A percentile compares a stretch with the other conserved stretches of the same genome.
Conservation (phyloP, 495 filamentous ascomycete species). For the Annulohypoxylon bovei region DNA sequence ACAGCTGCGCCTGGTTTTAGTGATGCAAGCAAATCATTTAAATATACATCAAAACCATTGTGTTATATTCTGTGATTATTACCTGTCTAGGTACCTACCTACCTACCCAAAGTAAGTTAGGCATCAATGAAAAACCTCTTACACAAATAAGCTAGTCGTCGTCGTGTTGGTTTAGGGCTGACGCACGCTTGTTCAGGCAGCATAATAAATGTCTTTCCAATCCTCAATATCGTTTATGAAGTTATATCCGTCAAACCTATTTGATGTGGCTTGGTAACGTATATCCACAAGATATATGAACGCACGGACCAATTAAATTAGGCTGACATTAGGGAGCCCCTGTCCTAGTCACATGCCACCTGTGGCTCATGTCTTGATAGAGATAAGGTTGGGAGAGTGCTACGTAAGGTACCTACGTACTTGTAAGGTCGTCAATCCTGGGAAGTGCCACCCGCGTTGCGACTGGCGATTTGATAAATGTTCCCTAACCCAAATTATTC, state of each 20-base stretch:
- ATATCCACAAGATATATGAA: background rate
- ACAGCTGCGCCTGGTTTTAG: background rate
- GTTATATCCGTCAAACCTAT: background rate
- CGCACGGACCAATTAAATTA: constrained; percentile 15
- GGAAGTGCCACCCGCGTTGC: constrained; percentile 40
- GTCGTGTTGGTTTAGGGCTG: constrained; percentile 18
- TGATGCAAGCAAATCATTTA: constrained; percentile 3
- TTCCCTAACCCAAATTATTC: constrained; percentile 32
- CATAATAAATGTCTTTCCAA: constrained; percentile 25
- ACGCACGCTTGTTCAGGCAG: constrained; percentile 35
- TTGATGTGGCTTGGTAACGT: constrained; percentile 8
- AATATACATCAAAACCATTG: background rate
- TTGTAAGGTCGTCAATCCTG: constrained; percentile 21
- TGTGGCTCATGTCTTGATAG: constrained; percentile 35
- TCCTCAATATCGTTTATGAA: background rate
- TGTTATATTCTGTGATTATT: background rate
- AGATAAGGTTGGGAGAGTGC: constrained; percentile 18
- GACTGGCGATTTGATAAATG: constrained; percentile 34
- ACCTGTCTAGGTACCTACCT: background rate
- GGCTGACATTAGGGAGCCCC: constrained; percentile 13
- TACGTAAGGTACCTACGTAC: constrained; percentile 25
- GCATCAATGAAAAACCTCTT: constrained; percentile 5
- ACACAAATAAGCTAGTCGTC: constrained; percentile 17
- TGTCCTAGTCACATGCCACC: constrained; percentile 33
- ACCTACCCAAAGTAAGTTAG: background rate